phyloP scores from a whole-genome alignment of 2,329 filamentous ascomycete genomes.

The Ascocoryne sarcoides region DNA sequence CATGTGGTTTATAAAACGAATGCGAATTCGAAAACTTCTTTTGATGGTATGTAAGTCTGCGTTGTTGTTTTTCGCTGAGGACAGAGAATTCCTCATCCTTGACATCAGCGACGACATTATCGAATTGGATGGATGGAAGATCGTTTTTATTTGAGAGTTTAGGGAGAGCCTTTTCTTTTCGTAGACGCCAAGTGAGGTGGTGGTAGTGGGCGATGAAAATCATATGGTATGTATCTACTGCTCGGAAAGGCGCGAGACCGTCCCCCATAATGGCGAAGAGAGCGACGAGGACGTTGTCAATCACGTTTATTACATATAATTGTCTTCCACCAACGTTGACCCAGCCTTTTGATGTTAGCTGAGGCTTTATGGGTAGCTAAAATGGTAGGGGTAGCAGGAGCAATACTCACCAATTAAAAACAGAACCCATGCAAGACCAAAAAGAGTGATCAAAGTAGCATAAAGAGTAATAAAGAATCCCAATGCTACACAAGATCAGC shows the following conservation, averaged over 20 bases:
- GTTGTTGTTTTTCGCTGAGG: slow-evolving; percentile 57
- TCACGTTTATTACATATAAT: slow-evolving; percentile 59
- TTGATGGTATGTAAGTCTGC: slow-evolving; percentile 66
- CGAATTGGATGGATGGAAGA: slow-evolving; percentile 35
- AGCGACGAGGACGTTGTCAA: slow-evolving; percentile 62
- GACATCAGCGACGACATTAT: slow-evolving; percentile 22
- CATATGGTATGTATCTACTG: slow-evolving; percentile 83
- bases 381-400: not conserved
- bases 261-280: slow-evolving; percentile 64
- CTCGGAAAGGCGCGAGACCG: slow-evolving; percentile 64
- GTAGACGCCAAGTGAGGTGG: slow-evolving; percentile 50
- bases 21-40: slow-evolving; percentile 73
- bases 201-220: slow-evolving; percentile 52
- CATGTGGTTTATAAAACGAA: slow-evolving; percentile 83
- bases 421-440: slow-evolving; percentile 82
- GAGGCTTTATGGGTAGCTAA: too few relatives aligned
- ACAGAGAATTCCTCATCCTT: slow-evolving; percentile 46
- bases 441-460: slow-evolving; percentile 72
- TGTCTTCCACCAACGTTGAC: slow-evolving; percentile 71
- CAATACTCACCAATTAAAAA: slow-evolving; percentile 62
- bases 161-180: slow-evolving; percentile 47
- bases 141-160: slow-evolving; percentile 53
- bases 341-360: slow-evolving; percentile 40
- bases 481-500: slow-evolving; percentile 41
- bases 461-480: slow-evolving; percentile 81